phyloP scores from a whole-genome alignment of 148 eudicot species.

The Cornus kousa region DNA sequence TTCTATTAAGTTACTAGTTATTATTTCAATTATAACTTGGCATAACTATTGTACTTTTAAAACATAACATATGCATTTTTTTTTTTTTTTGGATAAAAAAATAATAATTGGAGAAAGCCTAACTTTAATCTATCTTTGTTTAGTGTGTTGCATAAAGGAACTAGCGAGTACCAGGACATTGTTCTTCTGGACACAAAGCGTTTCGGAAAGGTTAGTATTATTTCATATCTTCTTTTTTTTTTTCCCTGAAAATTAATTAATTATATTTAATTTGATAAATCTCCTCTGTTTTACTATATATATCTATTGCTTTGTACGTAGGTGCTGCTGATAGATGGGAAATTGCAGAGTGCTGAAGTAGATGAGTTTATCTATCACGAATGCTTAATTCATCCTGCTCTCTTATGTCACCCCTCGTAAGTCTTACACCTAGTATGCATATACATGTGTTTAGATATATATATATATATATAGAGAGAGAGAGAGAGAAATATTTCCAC shows the following conservation, averaged over 20 bases:
- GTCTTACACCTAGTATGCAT: neutral
- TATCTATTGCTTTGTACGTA: constrained; percentile 9
- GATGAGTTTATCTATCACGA: constrained; percentile 87
- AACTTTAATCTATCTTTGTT: neutral
- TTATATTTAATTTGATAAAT: neutral
- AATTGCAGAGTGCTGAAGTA: constrained; percentile 80
- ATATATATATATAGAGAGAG: neutral
- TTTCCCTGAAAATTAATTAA: neutral
- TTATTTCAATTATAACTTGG: no score
- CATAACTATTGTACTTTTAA: neutral
- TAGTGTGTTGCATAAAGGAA: constrained; percentile 72
- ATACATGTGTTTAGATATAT: neutral
- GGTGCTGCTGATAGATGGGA: constrained; percentile 81
- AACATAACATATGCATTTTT: neutral
- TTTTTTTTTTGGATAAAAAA: neutral
- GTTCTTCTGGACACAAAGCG: constrained; percentile 69
- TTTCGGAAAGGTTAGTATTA: constrained; percentile 64
- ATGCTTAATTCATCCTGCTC: constrained; percentile 77
- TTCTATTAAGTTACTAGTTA: no score
- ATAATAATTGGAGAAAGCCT: neutral
- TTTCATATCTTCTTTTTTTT: neutral
- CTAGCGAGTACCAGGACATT: constrained; percentile 78
- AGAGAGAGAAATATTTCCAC: no score
- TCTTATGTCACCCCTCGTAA: constrained; percentile 62
- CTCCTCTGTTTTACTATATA: no score